These are phyloP conservation scores for Gossypium ekmanianum DNA, from an alignment of 345 rosid genomes.

Conservation along the genomic window DNA sequence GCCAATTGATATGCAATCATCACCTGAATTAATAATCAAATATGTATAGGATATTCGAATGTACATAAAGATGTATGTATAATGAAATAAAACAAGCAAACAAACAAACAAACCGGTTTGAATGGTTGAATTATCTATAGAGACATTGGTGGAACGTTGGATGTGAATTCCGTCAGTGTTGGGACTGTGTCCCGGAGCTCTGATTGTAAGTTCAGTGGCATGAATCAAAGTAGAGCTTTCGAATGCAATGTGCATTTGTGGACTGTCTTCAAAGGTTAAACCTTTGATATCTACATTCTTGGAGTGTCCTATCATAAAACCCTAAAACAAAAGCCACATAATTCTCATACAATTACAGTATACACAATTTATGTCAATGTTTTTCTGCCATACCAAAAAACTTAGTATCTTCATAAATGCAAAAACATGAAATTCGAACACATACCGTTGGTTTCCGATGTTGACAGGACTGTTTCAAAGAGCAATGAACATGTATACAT, in stretches of 20 bases:
- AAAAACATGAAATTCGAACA: too few species aligned
- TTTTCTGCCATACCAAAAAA: too few species aligned
- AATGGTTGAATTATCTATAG: neutral
- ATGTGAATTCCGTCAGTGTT: slow-evolving; percentile 4
- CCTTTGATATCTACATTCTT: too few species aligned
- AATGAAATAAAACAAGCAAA: too few species aligned
- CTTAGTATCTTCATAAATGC: neutral
- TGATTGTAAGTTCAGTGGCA: neutral
- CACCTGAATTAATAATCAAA: neutral
- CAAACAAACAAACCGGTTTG: neutral
- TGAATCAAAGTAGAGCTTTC: neutral
- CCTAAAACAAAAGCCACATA: neutral
- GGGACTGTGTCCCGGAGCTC: neutral
- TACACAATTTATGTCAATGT: too few species aligned
- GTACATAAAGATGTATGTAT: too few species aligned
- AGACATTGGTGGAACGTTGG: neutral
- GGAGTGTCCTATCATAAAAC: neutral
- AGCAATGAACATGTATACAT: too few species aligned
- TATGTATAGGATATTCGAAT: too few species aligned
- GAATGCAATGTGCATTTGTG: too few species aligned
- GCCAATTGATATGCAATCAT: neutral
- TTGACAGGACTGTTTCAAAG: too few species aligned
- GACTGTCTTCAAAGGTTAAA: too few species aligned
- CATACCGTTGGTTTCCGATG: too few species aligned
- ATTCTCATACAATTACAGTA: neutral